These are phyloP conservation scores for Phytophthora litchii DNA, from an alignment of 352 stramenopile genomes.

Conservation along the genomic window DNA sequence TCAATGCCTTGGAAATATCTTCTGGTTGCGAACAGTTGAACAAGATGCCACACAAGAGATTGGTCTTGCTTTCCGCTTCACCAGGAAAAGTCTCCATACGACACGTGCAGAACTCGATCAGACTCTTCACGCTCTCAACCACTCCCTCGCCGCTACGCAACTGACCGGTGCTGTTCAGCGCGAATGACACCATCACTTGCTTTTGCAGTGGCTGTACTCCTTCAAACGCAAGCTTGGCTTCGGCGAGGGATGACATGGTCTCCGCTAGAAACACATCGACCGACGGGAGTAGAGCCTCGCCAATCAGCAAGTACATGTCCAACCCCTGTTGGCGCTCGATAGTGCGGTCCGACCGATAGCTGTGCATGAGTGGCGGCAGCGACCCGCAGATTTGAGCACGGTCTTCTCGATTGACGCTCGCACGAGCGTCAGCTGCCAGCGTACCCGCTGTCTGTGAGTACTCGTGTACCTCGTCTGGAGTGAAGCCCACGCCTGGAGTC, in stretches of 20 bases:
- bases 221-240: conserved; percentile 85
- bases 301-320: conserved; percentile 77
- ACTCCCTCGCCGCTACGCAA: conserved; percentile 84
- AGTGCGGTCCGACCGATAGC: conserved; percentile 89
- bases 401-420: conserved; percentile 30
- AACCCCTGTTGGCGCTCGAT: conserved; percentile 73
- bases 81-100: conserved; percentile 17
- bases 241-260: conserved; percentile 90
- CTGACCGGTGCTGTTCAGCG: conserved; percentile 70
- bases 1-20: conserved; percentile 86
- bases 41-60: conserved; percentile 70
- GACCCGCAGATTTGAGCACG: conserved; percentile 79
- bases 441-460: conserved; percentile 65
- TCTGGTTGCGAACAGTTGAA: conserved; percentile 95
- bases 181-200: conserved; percentile 89
- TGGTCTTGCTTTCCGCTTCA: conserved; percentile 25
- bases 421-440: conserved; percentile 61
- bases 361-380: conserved; percentile 90
- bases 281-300: conserved; percentile 71
- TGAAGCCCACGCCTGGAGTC: conserved; percentile 88
- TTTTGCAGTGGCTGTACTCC: conserved; percentile 65
- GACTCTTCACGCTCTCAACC: conserved; percentile 48
- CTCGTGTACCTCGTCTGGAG: conserved; percentile 67
- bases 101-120: conserved; percentile 50
- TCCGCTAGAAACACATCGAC: conserved; percentile 89